These are phyloP conservation scores for Blumeria hordei DNA, from an alignment of 2,329 filamentous ascomycete species.

Conservation along the genomic window DNA sequence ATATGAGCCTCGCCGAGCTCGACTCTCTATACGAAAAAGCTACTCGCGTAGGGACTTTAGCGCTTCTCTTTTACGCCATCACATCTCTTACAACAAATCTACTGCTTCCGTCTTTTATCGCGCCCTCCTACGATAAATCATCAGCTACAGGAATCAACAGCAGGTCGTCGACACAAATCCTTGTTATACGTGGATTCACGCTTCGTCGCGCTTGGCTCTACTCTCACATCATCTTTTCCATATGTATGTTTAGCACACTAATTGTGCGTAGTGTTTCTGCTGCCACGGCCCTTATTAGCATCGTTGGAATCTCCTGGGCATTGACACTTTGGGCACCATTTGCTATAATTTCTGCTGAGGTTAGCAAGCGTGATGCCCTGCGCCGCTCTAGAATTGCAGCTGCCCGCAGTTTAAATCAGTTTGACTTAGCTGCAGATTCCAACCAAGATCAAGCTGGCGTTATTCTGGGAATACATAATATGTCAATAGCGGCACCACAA, in stretches of 20 bases:
- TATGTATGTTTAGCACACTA: constrained; percentile 63
- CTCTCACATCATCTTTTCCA: constrained; percentile 62
- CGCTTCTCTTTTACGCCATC: constrained; percentile 68
- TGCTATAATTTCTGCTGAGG: constrained; percentile 82
- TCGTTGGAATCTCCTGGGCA: constrained; percentile 81
- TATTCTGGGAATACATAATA: constrained; percentile 86
- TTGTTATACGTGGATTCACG: constrained; percentile 64
- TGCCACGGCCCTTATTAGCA: constrained; percentile 53
- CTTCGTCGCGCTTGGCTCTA: constrained; percentile 72
- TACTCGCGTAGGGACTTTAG: constrained; percentile 71
- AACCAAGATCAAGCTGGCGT: constrained; percentile 26
- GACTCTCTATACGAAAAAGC: constrained; percentile 62
- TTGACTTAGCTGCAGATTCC: not conserved
- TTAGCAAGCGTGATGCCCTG: constrained; percentile 56
- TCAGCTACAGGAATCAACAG: not conserved
- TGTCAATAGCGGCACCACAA: constrained; percentile 76
- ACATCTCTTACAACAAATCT: constrained; percentile 65
- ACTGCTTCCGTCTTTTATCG: constrained; percentile 63
- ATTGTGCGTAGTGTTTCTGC: constrained; percentile 46
- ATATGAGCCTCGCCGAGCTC: constrained; percentile 54
- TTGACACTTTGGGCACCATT: constrained; percentile 87
- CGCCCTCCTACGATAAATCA: constrained; percentile 40
- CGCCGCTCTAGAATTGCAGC: constrained; percentile 19
- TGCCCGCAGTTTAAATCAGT: constrained; percentile 3
- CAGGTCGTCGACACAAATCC: constrained; percentile 6